phyloP scores from a whole-genome alignment of 306 rosid genomes.

The Delonix regia region DNA sequence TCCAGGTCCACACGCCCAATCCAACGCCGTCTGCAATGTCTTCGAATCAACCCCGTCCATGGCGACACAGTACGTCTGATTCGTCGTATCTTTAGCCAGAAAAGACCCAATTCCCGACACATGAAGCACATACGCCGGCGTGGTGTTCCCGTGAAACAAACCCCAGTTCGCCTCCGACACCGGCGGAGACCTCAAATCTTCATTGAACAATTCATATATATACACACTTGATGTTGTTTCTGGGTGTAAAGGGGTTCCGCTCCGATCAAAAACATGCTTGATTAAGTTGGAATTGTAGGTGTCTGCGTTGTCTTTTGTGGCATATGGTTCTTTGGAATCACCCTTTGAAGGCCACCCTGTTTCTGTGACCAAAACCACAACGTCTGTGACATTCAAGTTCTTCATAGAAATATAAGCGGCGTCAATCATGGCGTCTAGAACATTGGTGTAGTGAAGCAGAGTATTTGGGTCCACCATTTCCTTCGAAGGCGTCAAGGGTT shows the following conservation, averaged over 20 bases:
- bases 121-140: slow-evolving; percentile 74
- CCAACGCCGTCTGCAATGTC: slow-evolving; percentile 86
- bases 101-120: slow-evolving; percentile 75
- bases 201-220: slow-evolving; percentile 75
- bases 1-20: slow-evolving; percentile 92
- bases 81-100: slow-evolving; percentile 76
- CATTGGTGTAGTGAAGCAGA: slow-evolving; percentile 79
- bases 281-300: slow-evolving; percentile 79
- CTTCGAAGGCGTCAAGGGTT: slow-evolving; percentile 67
- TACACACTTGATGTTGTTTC: slow-evolving; percentile 76
- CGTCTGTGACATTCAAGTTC: slow-evolving; percentile 75
- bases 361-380: slow-evolving; percentile 72
- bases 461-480: slow-evolving; percentile 96
- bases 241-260: slow-evolving; percentile 86
- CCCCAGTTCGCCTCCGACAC: slow-evolving; percentile 89
- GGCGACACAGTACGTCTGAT: slow-evolving; percentile 73
- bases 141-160: slow-evolving; percentile 68
- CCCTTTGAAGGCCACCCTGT: slow-evolving; percentile 91
- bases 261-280: slow-evolving; percentile 73
- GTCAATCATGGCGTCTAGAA: slow-evolving; percentile 85
- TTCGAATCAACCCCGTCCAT: slow-evolving; percentile 64
- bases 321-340: slow-evolving; percentile 80
- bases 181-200: slow-evolving; percentile 84
- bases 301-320: slow-evolving; percentile 68
- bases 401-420: slow-evolving; percentile 86